Conservation (phyloP, 164 flowering plant species). For the Vitis rotundifolia region DNA sequence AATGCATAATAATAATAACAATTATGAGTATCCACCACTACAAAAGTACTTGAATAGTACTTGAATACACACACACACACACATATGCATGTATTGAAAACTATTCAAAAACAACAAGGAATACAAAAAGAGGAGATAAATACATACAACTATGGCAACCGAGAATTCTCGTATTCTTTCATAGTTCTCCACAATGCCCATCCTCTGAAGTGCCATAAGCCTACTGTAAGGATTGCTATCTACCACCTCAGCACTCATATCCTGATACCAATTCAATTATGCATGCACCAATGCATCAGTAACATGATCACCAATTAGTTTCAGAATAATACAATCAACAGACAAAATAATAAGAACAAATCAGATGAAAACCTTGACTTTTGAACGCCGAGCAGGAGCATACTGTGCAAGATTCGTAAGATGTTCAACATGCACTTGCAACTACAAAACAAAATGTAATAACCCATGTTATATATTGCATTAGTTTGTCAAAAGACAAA, state of each 20-base stretch:
- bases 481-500: background rate
- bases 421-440: constrained; percentile 53
- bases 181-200: constrained; percentile 96
- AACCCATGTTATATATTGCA: background rate
- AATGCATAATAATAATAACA: background rate
- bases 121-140: constrained; percentile 23
- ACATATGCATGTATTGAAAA: background rate
- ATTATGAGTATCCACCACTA: background rate
- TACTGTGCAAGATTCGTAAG: constrained; percentile 46
- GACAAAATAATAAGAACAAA: background rate
- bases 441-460: constrained; percentile 35
- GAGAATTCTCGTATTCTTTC: constrained; percentile 92
- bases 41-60: background rate
- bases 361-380: constrained; percentile 64
- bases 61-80: background rate
- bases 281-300: background rate
- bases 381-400: constrained; percentile 51
- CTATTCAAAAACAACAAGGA: background rate
- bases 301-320: background rate
- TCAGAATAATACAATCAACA: background rate
- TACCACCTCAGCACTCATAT: constrained; percentile 95
- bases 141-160: constrained; percentile 92
- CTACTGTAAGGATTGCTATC: constrained; percentile 98
- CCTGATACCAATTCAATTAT: constrained; percentile 44
- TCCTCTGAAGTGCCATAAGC: constrained; percentile 98